phyloP scores from a whole-genome alignment of 148 eudicot species.

The Heliamphora exappendiculata region DNA sequence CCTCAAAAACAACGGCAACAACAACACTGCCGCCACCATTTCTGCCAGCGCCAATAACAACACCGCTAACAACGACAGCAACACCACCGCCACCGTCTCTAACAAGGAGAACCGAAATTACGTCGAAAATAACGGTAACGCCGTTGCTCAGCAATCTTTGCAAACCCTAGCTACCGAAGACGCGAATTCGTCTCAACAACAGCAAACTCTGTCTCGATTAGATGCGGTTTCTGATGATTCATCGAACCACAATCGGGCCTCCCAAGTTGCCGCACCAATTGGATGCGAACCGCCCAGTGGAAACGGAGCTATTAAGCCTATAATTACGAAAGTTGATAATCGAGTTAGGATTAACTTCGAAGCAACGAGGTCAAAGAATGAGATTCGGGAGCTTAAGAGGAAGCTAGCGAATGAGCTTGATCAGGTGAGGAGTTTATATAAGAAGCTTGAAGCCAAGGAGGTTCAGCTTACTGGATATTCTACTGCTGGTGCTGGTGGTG shows the following conservation, averaged over 20 bases:
- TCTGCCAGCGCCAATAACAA: constrained; percentile 7
- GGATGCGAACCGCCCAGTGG: constrained; percentile 20
- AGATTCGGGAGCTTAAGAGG: constrained; percentile 49
- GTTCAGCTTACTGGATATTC: constrained; percentile 32
- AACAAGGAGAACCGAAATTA: neutral
- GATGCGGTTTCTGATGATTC: constrained; percentile 31
- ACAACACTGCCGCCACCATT: neutral
- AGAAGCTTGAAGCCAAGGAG: constrained; percentile 60
- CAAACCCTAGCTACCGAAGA: constrained; percentile 14
- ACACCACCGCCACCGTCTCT: neutral
- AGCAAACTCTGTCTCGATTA: neutral
- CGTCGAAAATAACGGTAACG: neutral
- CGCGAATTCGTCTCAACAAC: constrained; percentile 20
- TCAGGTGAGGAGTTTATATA: constrained; percentile 55
- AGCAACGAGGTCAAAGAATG: constrained; percentile 38
- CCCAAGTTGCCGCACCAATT: neutral
- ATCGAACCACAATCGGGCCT: constrained; percentile 13
- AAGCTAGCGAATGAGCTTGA: constrained; percentile 67
- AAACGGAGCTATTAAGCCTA: constrained; percentile 28
- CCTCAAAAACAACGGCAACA: neutral
- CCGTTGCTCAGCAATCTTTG: constrained; percentile 7
- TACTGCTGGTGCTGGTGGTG: neutral
- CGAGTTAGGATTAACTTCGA: constrained; percentile 50
- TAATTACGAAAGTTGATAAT: constrained; percentile 50
- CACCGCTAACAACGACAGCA: neutral